These are phyloP conservation scores for Guyanaporus albipodus DNA, from an alignment of 768 basidiomycete species.

Conservation along the genomic window DNA sequence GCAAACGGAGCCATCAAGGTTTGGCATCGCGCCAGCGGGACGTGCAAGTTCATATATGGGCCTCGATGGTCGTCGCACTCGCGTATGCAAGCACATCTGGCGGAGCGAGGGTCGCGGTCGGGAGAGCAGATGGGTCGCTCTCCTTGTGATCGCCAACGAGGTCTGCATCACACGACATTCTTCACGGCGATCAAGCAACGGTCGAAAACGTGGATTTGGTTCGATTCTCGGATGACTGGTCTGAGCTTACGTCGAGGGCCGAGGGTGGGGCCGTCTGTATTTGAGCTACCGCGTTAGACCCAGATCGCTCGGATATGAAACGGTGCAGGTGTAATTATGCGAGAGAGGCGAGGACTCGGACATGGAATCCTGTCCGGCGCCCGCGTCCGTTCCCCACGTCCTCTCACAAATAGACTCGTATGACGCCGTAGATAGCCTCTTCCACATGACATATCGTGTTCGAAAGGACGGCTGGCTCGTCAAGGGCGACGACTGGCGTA, in stretches of 20 bases:
- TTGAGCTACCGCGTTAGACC: slow-evolving; percentile 6
- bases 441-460: slow-evolving; percentile 9
- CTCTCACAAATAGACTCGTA: slow-evolving; percentile 7
- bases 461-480: slow-evolving; percentile 22
- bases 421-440: slow-evolving; percentile 3
- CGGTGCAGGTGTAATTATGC: not conserved
- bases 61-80: too few species aligned
- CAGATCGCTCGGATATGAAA: not conserved
- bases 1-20: too few species aligned
- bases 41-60: too few species aligned
- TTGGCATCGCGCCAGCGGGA: too few species aligned
- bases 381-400: not conserved
- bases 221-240: slow-evolving; percentile 9
- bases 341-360: too few species aligned
- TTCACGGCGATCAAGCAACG: slow-evolving; percentile 1
- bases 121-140: too few species aligned
- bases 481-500: slow-evolving; percentile 11
- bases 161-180: slow-evolving; percentile 5
- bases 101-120: too few species aligned
- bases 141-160: too few species aligned
- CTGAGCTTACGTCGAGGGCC: slow-evolving; percentile 7
- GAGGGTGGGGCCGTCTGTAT: slow-evolving; percentile 7
- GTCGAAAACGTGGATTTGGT: slow-evolving; percentile 4
- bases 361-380: not conserved
- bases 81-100: too few species aligned